phyloP scores from a whole-genome alignment of 2,329 filamentous ascomycete genomes.

The Calonectria henricotiae region DNA sequence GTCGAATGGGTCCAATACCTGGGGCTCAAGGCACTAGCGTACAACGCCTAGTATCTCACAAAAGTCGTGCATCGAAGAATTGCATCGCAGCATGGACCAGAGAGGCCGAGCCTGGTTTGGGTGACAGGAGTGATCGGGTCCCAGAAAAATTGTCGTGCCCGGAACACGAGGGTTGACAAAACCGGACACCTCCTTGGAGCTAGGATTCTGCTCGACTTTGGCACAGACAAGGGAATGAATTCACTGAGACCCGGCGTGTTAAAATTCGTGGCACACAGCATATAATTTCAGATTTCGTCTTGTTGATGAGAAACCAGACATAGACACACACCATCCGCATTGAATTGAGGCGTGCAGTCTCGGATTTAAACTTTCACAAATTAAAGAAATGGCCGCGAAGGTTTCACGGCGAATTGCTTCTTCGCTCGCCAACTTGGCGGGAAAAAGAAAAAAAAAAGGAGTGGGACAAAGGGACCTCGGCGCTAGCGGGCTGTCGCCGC shows the following conservation, averaged over 20 bases:
- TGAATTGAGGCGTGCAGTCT: neutral
- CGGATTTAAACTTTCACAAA: neutral
- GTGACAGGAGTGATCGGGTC: neutral
- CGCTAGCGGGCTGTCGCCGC: slow-evolving; percentile 11
- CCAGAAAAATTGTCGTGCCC: neutral
- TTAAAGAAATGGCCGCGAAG: slow-evolving; percentile 3
- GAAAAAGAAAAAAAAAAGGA: slow-evolving; percentile 10
- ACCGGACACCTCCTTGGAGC: neutral
- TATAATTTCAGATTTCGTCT: neutral
- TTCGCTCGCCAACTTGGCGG: neutral
- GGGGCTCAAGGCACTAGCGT: slow-evolving; percentile 1
- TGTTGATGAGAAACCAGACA: neutral
- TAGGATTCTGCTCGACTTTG: neutral
- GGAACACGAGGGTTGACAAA: neutral
- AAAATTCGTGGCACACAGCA: neutral
- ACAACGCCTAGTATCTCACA: neutral
- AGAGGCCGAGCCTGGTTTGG: neutral
- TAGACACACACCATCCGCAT: neutral
- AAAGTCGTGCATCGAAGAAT: slow-evolving; percentile 8
- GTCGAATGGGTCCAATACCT: slow-evolving; percentile 10
- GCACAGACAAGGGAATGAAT: neutral
- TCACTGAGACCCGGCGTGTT: too few species aligned
- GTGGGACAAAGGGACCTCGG: slow-evolving; percentile 18
- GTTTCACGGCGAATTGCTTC: slow-evolving; percentile 22
- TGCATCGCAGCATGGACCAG: neutral